Percentiles rank a stretch among this genome's conserved stretches.
phyloP scores from a whole-genome alignment of 305 asterid genomes.

The Solanum aculeatissimum region DNA sequence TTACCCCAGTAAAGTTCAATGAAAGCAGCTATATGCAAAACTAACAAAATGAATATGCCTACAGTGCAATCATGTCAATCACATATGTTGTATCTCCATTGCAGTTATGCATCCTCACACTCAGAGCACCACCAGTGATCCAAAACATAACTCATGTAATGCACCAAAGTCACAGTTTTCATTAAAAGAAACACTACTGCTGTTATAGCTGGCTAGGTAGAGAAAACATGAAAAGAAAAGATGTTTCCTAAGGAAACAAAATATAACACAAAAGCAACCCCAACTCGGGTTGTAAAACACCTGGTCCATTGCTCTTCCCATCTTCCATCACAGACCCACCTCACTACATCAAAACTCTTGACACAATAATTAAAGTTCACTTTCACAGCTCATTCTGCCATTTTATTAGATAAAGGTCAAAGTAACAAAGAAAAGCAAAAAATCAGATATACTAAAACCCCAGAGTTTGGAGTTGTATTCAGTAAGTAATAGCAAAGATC shows the following conservation, averaged over 20 bases:
- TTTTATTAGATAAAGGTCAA: not conserved
- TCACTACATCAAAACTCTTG: not conserved
- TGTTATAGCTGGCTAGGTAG: not conserved
- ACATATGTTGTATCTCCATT: not conserved
- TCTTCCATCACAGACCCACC: not conserved
- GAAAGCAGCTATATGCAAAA: not conserved
- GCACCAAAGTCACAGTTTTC: not conserved
- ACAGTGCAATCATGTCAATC: not conserved
- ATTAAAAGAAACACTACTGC: not conserved
- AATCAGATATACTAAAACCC: not conserved
- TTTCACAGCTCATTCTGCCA: not conserved
- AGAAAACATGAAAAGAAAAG: not conserved
- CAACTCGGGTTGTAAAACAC: not conserved
- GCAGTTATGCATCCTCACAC: not conserved
- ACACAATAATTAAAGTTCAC: not conserved
- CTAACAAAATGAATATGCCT: not conserved
- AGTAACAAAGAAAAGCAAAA: not conserved
- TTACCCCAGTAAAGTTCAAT: not conserved
- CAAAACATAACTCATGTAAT: not conserved
- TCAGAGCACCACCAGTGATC: not conserved
- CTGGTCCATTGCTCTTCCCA: not conserved
- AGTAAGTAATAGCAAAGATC: not conserved
- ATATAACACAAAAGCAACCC: not conserved
- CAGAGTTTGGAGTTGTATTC: too few species aligned
- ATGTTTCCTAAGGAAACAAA: not conserved